Evolutionary conservation across 1,139 yeast genomes (phyloP), one percentile per base, ranked within the genome.

Genomic region (Protomyces arabidopsidicola): DNA sequence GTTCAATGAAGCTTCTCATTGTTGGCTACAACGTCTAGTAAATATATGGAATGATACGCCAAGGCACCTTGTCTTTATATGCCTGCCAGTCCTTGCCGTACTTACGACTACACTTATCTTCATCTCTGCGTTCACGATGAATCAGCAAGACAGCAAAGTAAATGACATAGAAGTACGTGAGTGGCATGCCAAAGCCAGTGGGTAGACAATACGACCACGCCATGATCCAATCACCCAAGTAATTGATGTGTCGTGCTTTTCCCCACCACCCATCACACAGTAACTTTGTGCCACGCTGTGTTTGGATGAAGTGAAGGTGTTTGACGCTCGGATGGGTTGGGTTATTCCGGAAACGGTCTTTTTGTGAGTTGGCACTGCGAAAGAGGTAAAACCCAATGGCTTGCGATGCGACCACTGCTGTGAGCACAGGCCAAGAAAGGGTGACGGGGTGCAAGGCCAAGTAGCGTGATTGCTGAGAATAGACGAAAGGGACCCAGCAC

Each of bases 261-360:
- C 88, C 88, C 98, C 98, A 93, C 98, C 98, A 93, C 1, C 98
- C 97, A 71, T 90, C 95, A 65, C 85, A 82, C 62, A 93, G 78
- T 68, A 93, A 81, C 71, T 83, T 87, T 45, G 96, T 87, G 0
- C 96, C 96, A 35, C 66, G 59, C 34, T 67, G 55, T 0, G 97
- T 87, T 67, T 82, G 77, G 67, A 93, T 87, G 67, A 84, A 86
- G 70, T 84, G 82, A 72, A 88, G 77, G 64, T 86, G 63, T 65
- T 81, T 75, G 67, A 84, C 82, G 57, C 82, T 77, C 65, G 90
- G 79, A 71, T 86, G 83, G 10, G 96, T 35, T 24, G 67, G 67
- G 45, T 61, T 96, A 68, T 82, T 84, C 75, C 88, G 86, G 78
- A 93, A 93, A 45, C 83, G 82, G 20, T 91, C 85, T 76, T 93